Evolutionary conservation across 768 basidiomycete species (phyloP).

Genomic region (Russula griseocarnosa): DNA sequence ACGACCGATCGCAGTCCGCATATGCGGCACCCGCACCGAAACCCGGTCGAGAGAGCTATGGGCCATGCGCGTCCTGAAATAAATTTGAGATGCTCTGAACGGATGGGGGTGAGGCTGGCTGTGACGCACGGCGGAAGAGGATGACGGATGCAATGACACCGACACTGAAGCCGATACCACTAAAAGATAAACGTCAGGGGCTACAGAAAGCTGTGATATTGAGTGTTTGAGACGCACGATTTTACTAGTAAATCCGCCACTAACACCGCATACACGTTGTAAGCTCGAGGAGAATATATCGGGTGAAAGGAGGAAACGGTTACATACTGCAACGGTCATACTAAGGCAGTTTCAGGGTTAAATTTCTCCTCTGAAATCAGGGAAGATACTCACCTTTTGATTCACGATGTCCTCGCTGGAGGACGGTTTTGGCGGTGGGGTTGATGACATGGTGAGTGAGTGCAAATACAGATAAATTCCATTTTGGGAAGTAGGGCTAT

Average conservation of each 20-base stretch:
- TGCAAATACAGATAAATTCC: conserved; percentile 7
- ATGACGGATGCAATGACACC: conserved; percentile 88
- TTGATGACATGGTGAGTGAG: conserved; percentile 39
- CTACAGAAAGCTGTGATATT: not conserved
- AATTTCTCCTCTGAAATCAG: not conserved
- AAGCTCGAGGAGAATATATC: not conserved
- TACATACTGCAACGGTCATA: conserved; percentile 71
- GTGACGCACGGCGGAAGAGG: conserved; percentile 79
- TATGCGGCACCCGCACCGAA: conserved; percentile 86
- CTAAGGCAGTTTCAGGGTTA: conserved; percentile 37
- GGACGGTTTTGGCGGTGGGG: conserved; percentile 49
- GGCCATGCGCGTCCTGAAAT: conserved; percentile 85
- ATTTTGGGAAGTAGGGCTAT: no score
- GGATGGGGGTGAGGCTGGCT: conserved; percentile 8
- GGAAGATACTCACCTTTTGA: conserved; percentile 61
- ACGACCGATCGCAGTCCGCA: conserved; percentile 88
- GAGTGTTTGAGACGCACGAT: conserved; percentile 50
- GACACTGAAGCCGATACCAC: conserved; percentile 83
- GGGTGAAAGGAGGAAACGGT: not conserved
- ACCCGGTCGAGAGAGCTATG: conserved; percentile 78
- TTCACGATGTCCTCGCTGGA: conserved; percentile 88
- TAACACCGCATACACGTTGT: conserved; percentile 29
- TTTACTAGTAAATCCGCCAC: conserved; percentile 85
- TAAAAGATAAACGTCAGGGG: conserved; percentile 34
- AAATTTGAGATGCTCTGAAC: conserved; percentile 9